Evolutionary conservation across 495 filamentous ascomycete species (phyloP).

Genomic region (Clohesyomyces aquaticus): DNA sequence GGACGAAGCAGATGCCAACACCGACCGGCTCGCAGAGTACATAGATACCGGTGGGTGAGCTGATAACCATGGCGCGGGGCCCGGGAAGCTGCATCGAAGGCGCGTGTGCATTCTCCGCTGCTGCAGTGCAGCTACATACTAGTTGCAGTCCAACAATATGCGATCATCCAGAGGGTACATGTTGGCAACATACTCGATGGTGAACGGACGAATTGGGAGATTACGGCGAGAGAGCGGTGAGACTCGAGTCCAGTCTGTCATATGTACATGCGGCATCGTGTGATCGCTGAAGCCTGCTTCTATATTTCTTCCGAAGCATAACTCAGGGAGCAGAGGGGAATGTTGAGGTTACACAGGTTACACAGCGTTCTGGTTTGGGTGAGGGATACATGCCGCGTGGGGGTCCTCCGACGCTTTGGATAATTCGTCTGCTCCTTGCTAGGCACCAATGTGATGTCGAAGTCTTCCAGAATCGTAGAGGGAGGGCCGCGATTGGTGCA

Average conservation of each 20-base stretch:
- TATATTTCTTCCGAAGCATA: constrained; percentile 2
- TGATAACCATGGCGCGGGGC: constrained; percentile 22
- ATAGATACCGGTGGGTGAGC: not conserved
- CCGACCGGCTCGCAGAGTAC: not conserved
- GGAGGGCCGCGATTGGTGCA: constrained; percentile 5
- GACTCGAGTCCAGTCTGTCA: no score
- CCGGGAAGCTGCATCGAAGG: constrained; percentile 9
- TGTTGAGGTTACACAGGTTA: constrained; percentile 8
- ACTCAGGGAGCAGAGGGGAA: constrained; percentile 2
- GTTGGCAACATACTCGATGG: not conserved
- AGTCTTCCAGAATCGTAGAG: constrained; percentile 13
- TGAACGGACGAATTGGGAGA: constrained; percentile 1
- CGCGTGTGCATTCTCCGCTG: constrained; percentile 4
- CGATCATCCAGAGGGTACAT: not conserved
- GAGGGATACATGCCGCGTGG: constrained; percentile 21
- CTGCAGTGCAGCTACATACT: not conserved
- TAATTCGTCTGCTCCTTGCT: not conserved
- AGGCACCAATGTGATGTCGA: constrained; percentile 8
- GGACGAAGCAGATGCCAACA: not conserved
- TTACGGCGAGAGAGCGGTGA: constrained; percentile 9
- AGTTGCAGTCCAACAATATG: not conserved
- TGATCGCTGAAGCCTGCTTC: constrained; percentile 15
- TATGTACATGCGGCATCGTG: constrained; percentile 6
- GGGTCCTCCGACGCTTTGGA: not conserved
- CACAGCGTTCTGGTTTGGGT: not conserved